Percentiles rank a stretch among this genome's conserved stretches.
Evolutionary conservation across 2,329 filamentous ascomycete species (phyloP).

Genomic region (Aspergillus calidoustus): DNA sequence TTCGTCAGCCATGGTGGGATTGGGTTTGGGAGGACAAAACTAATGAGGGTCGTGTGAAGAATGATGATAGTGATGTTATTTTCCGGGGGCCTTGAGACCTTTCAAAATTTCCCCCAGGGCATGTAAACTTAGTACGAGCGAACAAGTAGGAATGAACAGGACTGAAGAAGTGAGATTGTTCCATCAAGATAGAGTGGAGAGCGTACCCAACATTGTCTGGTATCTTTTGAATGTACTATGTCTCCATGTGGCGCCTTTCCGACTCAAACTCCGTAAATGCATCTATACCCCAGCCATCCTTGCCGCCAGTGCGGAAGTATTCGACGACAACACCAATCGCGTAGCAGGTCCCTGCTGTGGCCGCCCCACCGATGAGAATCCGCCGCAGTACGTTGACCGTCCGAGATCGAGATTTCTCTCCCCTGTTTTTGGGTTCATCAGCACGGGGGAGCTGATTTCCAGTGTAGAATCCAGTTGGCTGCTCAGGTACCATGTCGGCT

Average conservation of each 20-base stretch:
- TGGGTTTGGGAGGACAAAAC: constrained; percentile 28
- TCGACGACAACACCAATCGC: constrained; percentile 46
- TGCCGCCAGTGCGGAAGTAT: constrained; percentile 48
- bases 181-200: constrained; percentile 10
- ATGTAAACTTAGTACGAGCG: neutral
- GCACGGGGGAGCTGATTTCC: neutral
- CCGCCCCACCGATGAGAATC: constrained; percentile 40
- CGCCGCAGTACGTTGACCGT: constrained; percentile 33
- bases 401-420: neutral
- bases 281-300: constrained; percentile 43
- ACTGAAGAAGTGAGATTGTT: constrained; percentile 6
- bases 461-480: neutral
- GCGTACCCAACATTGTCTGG: neutral
- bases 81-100: constrained; percentile 4
- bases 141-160: neutral
- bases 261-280: constrained; percentile 46
- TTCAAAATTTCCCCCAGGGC: neutral
- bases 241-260: constrained; percentile 33
- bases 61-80: constrained; percentile 14
- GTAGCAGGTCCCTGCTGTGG: constrained; percentile 46
- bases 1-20: constrained; percentile 29
- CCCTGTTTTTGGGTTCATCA: neutral
- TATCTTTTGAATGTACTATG: neutral
- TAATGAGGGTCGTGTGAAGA: constrained; percentile 5
- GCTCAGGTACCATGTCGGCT: neutral